A percentile compares a stretch with the other conserved stretches of the same genome.
Evolutionary conservation across 441 rosid species (phyloP).

Genomic region (Gossypium aridum): DNA sequence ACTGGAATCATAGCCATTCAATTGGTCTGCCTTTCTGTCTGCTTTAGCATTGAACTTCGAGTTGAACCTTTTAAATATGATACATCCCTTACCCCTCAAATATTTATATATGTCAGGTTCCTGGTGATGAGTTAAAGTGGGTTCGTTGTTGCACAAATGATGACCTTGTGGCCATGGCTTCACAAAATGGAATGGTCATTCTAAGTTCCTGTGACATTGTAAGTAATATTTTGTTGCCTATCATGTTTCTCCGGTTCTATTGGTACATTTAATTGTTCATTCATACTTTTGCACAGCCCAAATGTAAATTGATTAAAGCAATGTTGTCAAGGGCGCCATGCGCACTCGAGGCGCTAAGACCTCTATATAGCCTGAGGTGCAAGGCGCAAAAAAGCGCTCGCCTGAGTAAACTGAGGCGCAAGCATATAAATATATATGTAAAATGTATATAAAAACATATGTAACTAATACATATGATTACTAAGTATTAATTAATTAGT

Average conservation of each 20-base stretch:
- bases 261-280: not conserved
- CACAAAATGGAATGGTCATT: conserved; percentile 92
- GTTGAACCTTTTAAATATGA: not conserved
- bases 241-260: not conserved
- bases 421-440: not conserved
- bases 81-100: conserved; percentile 8
- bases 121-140: conserved; percentile 95
- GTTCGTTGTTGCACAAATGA: conserved; percentile 85
- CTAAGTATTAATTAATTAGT: not conserved
- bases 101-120: conserved; percentile 49
- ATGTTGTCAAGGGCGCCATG: not conserved
- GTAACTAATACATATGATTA: not conserved
- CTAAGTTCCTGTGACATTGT: conserved; percentile 75
- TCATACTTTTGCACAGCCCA: not conserved
- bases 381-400: not conserved
- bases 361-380: not conserved
- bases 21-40: conserved; percentile 48
- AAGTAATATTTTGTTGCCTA: conserved; percentile 18
- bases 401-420: not conserved
- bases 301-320: not conserved
- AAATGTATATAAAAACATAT: not conserved
- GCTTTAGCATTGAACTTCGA: not conserved
- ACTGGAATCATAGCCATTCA: conserved; percentile 97
- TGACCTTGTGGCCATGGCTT: conserved; percentile 96
- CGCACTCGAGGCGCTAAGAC: not conserved